Evolutionary conservation across 140 eudicot species (phyloP), one percentile per base, ranked within the genome.

Genomic region (Erigeron philadelphicus): DNA sequence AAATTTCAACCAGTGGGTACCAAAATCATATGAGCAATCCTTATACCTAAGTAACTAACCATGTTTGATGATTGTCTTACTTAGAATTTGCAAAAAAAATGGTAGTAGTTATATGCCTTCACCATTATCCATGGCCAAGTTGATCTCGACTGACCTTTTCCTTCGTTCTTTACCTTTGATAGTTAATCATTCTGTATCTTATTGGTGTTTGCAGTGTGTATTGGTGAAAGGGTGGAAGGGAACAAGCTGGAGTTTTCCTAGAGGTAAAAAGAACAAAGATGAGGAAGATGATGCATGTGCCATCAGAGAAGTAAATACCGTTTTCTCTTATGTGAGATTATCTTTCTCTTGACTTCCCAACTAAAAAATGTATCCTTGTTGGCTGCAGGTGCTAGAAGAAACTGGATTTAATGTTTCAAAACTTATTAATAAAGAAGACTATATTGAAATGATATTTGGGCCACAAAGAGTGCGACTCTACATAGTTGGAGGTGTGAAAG

Each of bases 221-320:
- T 83, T 94, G 68, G 99, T 94, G 66, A 94, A 94, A 76, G 99
- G 99, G 50, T 94, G 99, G 99, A 94, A 94, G 77, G 99, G 99
- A 56, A 73, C 93, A 68, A 94, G 99, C 75, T 94, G 99, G 99
- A 94, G 99, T 73, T 94, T 94, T 71, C 99, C 99, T 2, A 95
- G 99, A 64, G 97, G 99, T 49, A 94, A 94, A 80, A 94, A 94
- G 87, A 89, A 75, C 75, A 94, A 94, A 75, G 99, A 89, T 47
- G 99, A 94, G 81, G 99, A 94, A 79, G 99, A 94, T 67, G 95
- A 94, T 50, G 82, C 87, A 3, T 94, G 99, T 83, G 99, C 99
- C 17, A 78, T 89, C 67, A 85, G 99, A 87, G 99, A 94, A 76
- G 98, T 93, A 76, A 62, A 65, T 66, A 54, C 18, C 3, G 2